Percentiles rank a stretch among this genome's conserved stretches.
These are phyloP conservation scores for Alternaria consortialis DNA, from an alignment of 2,329 filamentous ascomycete species.

Conservation along the genomic window DNA sequence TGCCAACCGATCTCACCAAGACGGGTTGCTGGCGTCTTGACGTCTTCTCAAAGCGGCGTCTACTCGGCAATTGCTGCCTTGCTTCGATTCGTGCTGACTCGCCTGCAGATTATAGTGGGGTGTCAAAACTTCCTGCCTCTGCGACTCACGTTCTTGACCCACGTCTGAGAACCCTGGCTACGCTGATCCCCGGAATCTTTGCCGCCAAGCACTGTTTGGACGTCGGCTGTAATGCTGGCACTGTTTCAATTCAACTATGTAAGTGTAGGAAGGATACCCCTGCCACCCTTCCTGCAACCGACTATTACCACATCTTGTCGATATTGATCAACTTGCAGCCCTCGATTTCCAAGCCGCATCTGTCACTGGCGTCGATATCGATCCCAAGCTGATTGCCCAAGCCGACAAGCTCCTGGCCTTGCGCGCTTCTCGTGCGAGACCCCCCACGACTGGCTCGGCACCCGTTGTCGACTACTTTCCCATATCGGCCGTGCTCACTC, in stretches of 20 bases:
- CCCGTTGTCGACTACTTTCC: slow-evolving; percentile 47
- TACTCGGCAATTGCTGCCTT: slow-evolving; percentile 30
- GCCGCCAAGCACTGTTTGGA: slow-evolving; percentile 49
- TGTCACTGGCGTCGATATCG: slow-evolving; percentile 53
- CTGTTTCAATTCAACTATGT: slow-evolving; percentile 51
- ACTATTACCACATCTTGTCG: slow-evolving; percentile 38
- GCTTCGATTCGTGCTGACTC: slow-evolving; percentile 22
- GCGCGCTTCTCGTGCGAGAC: slow-evolving; percentile 47
- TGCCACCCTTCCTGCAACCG: slow-evolving; percentile 32
- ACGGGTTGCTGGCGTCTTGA: slow-evolving; percentile 18
- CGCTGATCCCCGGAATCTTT: slow-evolving; percentile 47
- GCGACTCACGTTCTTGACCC: slow-evolving; percentile 50
- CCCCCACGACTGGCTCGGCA: slow-evolving; percentile 26
- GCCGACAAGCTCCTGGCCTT: slow-evolving; percentile 49
- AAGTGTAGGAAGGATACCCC: slow-evolving; percentile 37
- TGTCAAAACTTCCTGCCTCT: slow-evolving; percentile 46
- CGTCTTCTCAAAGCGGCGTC: slow-evolving; percentile 20
- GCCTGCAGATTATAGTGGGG: slow-evolving; percentile 49
- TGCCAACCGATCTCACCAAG: slow-evolving; percentile 15
- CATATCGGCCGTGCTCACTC: slow-evolving; percentile 46
- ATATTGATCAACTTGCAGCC: slow-evolving; percentile 46
- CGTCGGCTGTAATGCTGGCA: slow-evolving; percentile 53
- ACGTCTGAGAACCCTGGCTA: slow-evolving; percentile 45
- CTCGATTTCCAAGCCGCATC: slow-evolving; percentile 49
- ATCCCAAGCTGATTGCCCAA: slow-evolving; percentile 47